Conservation (phyloP, 108 stramenopile species). For the Tribonema minus region DNA sequence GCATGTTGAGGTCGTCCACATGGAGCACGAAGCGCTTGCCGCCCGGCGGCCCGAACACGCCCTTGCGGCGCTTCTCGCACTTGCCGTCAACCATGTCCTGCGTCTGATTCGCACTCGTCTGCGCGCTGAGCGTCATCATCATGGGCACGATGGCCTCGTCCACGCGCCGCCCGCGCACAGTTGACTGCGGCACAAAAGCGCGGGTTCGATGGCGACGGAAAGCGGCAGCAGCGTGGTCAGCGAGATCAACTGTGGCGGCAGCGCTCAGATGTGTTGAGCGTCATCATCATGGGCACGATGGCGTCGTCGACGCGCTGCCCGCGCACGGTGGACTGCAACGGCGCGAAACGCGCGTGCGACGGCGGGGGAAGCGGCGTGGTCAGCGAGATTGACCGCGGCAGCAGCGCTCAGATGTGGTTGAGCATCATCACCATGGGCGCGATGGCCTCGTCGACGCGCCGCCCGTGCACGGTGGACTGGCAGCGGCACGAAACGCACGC, state of each 20-base stretch:
- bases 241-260: no score
- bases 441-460: neutral
- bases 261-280: no score
- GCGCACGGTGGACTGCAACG: neutral
- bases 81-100: constrained; percentile 65
- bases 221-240: no score
- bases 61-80: constrained; percentile 66
- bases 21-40: constrained; percentile 61
- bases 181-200: no score
- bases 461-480: neutral
- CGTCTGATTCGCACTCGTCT: constrained; percentile 52
- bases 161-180: neutral
- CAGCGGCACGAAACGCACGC: neutral
- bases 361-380: no score
- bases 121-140: neutral
- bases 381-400: no score
- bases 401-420: no score
- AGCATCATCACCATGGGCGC: neutral
- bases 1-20: constrained; percentile 71
- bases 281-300: neutral
- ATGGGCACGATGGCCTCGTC: neutral
- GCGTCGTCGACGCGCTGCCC: neutral
- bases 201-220: no score
- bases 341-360: no score
- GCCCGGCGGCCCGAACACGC: constrained; percentile 63